These are phyloP conservation scores for Aureoboletus auriporus DNA, from an alignment of 768 basidiomycete species.

Conservation along the genomic window DNA sequence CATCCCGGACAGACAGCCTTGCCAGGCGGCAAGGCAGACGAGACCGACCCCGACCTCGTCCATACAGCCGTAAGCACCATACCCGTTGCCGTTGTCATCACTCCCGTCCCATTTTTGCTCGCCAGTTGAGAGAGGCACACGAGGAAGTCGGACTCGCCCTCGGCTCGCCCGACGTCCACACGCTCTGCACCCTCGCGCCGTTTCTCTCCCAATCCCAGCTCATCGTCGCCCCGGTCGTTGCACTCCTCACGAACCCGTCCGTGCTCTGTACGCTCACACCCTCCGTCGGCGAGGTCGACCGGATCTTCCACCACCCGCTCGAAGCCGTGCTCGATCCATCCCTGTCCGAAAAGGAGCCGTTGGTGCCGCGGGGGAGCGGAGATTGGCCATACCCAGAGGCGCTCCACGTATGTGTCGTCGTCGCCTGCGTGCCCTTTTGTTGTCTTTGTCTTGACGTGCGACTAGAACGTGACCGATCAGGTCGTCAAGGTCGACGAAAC, in stretches of 20 bases:
- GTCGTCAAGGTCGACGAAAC: constrained; percentile 39
- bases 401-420: constrained; percentile 52
- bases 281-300: constrained; percentile 65
- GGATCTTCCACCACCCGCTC: constrained; percentile 78
- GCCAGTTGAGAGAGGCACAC: constrained; percentile 74
- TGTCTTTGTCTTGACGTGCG: neutral
- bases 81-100: constrained; percentile 1
- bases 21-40: constrained; percentile 78
- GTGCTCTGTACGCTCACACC: constrained; percentile 53
- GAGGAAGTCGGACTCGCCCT: constrained; percentile 80
- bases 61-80: constrained; percentile 65
- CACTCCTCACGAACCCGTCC: constrained; percentile 51
- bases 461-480: constrained; percentile 54
- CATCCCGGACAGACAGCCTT: constrained; percentile 82
- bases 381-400: constrained; percentile 81
- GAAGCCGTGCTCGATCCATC: constrained; percentile 65
- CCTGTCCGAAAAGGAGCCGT: constrained; percentile 35
- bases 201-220: constrained; percentile 64
- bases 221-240: constrained; percentile 77
- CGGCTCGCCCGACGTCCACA: constrained; percentile 51
- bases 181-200: constrained; percentile 59
- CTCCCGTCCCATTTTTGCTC: neutral
- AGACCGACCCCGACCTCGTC: constrained; percentile 55
- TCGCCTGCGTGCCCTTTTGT: too few species aligned
- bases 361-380: constrained; percentile 58